Conservation (phyloP, 148 eudicot species). For the Rheum nobile region DNA sequence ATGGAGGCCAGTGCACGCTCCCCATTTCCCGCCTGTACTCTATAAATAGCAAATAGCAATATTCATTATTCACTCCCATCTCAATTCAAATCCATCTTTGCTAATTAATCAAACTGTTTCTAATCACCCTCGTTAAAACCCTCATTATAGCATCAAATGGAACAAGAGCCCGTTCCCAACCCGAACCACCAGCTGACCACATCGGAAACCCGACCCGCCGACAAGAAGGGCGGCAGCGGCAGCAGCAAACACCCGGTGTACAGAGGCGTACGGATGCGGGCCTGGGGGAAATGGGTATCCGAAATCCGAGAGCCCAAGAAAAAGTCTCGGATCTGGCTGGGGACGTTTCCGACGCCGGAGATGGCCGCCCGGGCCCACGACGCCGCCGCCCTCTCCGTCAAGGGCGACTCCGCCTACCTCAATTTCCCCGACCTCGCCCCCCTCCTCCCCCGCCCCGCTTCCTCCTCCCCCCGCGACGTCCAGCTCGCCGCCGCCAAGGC, state of each 20-base stretch:
- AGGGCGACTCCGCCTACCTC: conserved; percentile 43
- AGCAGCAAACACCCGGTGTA: conserved; percentile 39
- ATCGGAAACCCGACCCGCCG: neutral
- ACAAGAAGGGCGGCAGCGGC: neutral
- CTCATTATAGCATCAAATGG: neutral
- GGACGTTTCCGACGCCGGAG: conserved; percentile 56
- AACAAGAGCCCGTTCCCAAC: neutral
- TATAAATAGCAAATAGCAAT: conserved; percentile 1
- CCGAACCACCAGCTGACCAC: neutral
- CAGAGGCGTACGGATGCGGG: conserved; percentile 54
- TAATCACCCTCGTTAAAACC: neutral
- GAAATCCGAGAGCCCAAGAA: conserved; percentile 62
- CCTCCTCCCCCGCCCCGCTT: conserved; percentile 39
- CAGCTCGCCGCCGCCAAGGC: conserved; percentile 54
- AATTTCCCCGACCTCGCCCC: conserved; percentile 52
- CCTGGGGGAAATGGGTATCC: conserved; percentile 76
- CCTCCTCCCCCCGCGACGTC: conserved; percentile 49
- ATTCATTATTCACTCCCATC: neutral
- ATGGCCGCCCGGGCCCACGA: conserved; percentile 82
- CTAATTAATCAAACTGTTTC: neutral
- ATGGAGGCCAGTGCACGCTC: too few relatives aligned
- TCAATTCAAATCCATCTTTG: neutral
- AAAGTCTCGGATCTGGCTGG: conserved; percentile 68
- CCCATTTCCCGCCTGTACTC: neutral
- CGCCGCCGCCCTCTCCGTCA: conserved; percentile 46